Percentiles rank a stretch among this genome's conserved stretches.
Conservation (phyloP, 2,329 filamentous ascomycete genomes). For the Escovopsis sp. region DNA sequence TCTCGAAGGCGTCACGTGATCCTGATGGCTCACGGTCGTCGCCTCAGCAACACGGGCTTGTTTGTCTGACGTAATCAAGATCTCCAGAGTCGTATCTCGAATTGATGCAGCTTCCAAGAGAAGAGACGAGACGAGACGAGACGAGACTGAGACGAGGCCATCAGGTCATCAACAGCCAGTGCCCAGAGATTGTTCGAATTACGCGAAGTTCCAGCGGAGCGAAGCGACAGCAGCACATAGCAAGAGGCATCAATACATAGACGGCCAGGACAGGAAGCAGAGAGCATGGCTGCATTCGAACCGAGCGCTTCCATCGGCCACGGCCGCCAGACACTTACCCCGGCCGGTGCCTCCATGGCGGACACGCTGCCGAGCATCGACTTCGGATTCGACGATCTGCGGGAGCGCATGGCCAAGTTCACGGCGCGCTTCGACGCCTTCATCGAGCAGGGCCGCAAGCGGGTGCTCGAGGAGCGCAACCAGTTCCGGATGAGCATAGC, state of each 20-base stretch:
- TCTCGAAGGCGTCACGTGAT: slow-evolving; percentile 9
- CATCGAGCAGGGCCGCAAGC: slow-evolving; percentile 80
- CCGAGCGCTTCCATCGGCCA: slow-evolving; percentile 52
- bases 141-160: neutral
- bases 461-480: slow-evolving; percentile 84
- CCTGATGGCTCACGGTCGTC: slow-evolving; percentile 3
- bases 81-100: too few species aligned
- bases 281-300: slow-evolving; percentile 48
- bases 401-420: slow-evolving; percentile 89
- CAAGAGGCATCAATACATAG: too few species aligned
- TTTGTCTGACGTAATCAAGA: slow-evolving; percentile 4
- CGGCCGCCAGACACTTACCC: slow-evolving; percentile 41
- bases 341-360: slow-evolving; percentile 50
- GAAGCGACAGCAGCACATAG: neutral
- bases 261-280: neutral
- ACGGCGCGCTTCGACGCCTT: slow-evolving; percentile 83
- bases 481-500: slow-evolving; percentile 83
- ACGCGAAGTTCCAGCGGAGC: neutral
- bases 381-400: slow-evolving; percentile 91
- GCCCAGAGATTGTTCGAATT: neutral
- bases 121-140: too few species aligned
- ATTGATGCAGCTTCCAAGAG: neutral
- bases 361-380: slow-evolving; percentile 77
- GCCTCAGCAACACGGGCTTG: slow-evolving; percentile 10
- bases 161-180: too few species aligned